phyloP scores from a whole-genome alignment of 495 filamentous ascomycete genomes.

The Penicillium antarcticum region DNA sequence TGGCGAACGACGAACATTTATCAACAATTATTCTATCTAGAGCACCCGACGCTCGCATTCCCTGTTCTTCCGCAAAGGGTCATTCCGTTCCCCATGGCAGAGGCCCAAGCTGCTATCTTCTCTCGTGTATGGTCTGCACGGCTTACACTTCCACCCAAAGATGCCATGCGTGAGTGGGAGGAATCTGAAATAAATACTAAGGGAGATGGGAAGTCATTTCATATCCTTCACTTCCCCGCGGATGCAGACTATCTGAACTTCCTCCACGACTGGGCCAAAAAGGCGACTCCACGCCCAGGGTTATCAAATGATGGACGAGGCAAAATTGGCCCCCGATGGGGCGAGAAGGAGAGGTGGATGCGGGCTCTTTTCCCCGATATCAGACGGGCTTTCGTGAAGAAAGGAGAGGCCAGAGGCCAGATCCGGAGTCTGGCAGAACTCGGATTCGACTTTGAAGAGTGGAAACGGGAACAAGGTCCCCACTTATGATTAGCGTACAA shows the following conservation, averaged over 20 bases:
- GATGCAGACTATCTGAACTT: conserved; percentile 79
- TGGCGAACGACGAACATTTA: conserved; percentile 66
- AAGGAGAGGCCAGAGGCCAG: conserved; percentile 37
- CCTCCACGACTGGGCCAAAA: conserved; percentile 57
- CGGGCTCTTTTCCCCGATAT: conserved; percentile 53
- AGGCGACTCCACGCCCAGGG: conserved; percentile 37
- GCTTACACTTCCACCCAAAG: conserved; percentile 56
- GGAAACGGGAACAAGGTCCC: conserved; percentile 21
- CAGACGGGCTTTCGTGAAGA: conserved; percentile 49
- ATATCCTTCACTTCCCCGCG: conserved; percentile 64
- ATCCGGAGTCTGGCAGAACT: conserved; percentile 54
- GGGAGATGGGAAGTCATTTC: conserved; percentile 55
- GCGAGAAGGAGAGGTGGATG: conserved; percentile 61
- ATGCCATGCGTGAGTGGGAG: conserved; percentile 70
- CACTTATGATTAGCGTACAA: conserved; percentile 3
- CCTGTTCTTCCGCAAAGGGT: conserved; percentile 72
- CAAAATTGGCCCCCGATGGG: conserved; percentile 67
- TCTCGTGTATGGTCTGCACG: conserved; percentile 70
- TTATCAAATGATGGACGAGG: conserved; percentile 49
- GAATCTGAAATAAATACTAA: conserved; percentile 28
- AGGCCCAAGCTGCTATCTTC: conserved; percentile 75
- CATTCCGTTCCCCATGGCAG: conserved; percentile 76
- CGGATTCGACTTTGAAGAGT: conserved; percentile 55
- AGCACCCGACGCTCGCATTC: conserved; percentile 76
- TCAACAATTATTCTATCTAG: conserved; percentile 72